Evolutionary conservation across 31 red algal genomes (phyloP).

Genomic region (Bonnemaisonia californica): DNA sequence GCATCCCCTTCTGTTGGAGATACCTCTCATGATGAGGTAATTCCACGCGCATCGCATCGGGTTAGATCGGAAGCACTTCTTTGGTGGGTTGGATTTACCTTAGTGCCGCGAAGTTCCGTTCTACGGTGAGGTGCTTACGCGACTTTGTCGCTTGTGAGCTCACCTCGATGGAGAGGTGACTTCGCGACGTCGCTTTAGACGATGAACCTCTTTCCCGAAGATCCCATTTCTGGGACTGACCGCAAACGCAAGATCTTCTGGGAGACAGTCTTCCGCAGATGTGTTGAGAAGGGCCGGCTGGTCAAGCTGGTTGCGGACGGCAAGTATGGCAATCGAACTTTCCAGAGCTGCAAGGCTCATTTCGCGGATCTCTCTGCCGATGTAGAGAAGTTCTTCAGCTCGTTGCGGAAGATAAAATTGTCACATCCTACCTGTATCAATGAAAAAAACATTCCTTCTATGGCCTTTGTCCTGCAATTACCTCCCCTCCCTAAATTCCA

Average conservation of each 20-base stretch:
- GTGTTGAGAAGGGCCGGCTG: not conserved
- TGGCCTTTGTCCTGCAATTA: not conserved
- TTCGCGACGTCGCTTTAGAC: too few relatives aligned
- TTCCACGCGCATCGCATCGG: too few relatives aligned
- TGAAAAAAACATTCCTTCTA: not conserved
- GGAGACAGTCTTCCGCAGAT: not conserved
- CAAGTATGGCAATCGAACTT: not conserved
- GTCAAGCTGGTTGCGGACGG: not conserved
- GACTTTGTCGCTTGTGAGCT: too few relatives aligned
- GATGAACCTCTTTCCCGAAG: too few relatives aligned
- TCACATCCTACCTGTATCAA: not conserved
- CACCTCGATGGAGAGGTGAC: too few relatives aligned
- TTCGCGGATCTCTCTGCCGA: conserved; percentile 16
- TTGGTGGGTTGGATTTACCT: too few relatives aligned
- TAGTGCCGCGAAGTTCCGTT: too few relatives aligned
- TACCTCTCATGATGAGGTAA: too few relatives aligned
- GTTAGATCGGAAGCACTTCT: too few relatives aligned
- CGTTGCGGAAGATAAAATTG: not conserved
- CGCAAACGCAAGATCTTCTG: not conserved
- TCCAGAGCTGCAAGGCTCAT: conserved; percentile 1
- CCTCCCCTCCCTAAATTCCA: too few relatives aligned
- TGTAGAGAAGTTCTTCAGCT: not conserved
- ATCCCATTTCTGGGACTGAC: not conserved
- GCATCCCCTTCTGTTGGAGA: too few relatives aligned
- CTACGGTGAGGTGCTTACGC: too few relatives aligned